Evolutionary conservation across 2,329 filamentous ascomycete species (phyloP).

Genomic region (Pezicula radicicola): DNA sequence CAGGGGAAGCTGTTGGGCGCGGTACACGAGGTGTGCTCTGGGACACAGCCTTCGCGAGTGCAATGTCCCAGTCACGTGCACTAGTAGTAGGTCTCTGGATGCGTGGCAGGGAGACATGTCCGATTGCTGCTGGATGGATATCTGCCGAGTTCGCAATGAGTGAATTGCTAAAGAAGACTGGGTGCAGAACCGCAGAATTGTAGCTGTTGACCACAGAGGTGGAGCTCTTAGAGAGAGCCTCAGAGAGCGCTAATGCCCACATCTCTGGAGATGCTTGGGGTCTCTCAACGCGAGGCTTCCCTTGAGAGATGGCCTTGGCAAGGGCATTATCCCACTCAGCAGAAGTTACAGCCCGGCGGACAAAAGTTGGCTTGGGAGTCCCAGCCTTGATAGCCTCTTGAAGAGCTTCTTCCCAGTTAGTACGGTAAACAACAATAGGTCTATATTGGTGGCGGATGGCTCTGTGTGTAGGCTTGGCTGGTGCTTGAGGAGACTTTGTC

Average conservation of each 20-base stretch:
- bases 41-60: background rate
- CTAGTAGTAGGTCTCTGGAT: too few relatives aligned
- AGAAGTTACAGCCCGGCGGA: background rate
- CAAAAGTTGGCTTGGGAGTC: background rate
- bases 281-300: background rate
- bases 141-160: background rate
- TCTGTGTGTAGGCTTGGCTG: constrained; percentile 4
- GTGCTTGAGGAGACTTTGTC: background rate
- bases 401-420: constrained; percentile 22
- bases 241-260: background rate
- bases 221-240: background rate
- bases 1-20: background rate
- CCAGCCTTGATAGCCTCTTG: constrained; percentile 20
- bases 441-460: constrained; percentile 14
- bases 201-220: too few relatives aligned
- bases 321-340: background rate
- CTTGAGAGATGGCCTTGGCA: background rate
- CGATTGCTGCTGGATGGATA: constrained; percentile 1
- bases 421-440: constrained; percentile 8
- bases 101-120: background rate
- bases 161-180: background rate
- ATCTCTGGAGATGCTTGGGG: background rate
- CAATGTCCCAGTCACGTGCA: background rate
- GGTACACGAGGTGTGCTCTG: background rate
- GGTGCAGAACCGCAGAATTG: too few relatives aligned